Evolutionary conservation across 768 basidiomycete species (phyloP), one percentile per base, ranked within the genome.

Genomic region (Lanmaoa rubissima): DNA sequence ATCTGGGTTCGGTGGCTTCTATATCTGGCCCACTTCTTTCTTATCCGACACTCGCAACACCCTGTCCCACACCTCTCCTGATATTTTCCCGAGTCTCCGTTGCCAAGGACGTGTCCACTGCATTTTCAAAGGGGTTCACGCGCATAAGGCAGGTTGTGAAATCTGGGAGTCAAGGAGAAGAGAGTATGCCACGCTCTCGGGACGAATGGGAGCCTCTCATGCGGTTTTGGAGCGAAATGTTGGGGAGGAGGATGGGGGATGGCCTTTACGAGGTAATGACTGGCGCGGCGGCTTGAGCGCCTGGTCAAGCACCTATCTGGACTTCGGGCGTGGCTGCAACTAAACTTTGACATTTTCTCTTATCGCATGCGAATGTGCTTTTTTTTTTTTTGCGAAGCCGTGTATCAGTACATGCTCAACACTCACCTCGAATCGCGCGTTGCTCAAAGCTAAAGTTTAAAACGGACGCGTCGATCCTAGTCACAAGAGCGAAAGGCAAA

Each of bases 201-300:
- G 82, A 84, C 12, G 91, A 94, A 64, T 94, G 91, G 92, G 81
- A 84, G 64, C 84, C 85, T 1, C 80, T 94, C 45, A 94, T 96
- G 90, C 75, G 79, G 55, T 93, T 94, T 71, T 95, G 92, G 92
- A 88, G 91, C 62, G 82, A 85, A 65, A 71, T 73, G 40, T 73
- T 94, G 17, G 75, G 73, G 2, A 79, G 76, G 59, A 80, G 87
- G 64, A 78, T 79, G 60, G 77, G 74, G 11, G 80, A 84, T 5
- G 88, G 84, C 11, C 63, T 89, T 56, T 88, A 87, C 56, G 86
- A 91, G 59, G 85, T 92, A 10, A 79, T 86, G 79, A 80, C 65
- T 10, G 65, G 73, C 2, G 55, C 52, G 8, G 45, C 38, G 19
- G 36, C 48, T 41, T 63, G 48, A 65, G 17, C 3, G 42, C 14